Evolutionary conservation across 805 yeast species (phyloP).

Genomic region (Candida pseudoglaebosa): DNA sequence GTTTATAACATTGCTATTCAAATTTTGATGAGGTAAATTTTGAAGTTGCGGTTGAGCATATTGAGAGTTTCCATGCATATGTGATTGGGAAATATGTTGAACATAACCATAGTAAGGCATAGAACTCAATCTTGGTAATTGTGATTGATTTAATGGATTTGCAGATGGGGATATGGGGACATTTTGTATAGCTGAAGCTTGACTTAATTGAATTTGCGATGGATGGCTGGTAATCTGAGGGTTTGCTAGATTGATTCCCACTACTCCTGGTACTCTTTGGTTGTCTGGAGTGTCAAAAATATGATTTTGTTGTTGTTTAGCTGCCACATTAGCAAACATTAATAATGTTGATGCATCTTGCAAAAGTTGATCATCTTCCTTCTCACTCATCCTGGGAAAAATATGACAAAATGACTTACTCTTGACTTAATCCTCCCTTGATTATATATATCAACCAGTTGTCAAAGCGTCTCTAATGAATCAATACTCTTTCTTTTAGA

Average conservation of each 20-base stretch:
- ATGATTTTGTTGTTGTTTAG: slow-evolving; percentile 33
- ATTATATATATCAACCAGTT: too few species aligned
- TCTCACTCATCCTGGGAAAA: slow-evolving; percentile 4
- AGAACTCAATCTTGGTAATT: neutral
- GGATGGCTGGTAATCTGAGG: neutral
- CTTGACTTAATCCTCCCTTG: too few species aligned
- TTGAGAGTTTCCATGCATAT: neutral
- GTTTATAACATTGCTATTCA: neutral
- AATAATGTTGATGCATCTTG: slow-evolving; percentile 61
- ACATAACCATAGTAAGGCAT: neutral
- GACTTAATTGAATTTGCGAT: neutral
- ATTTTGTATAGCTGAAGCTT: too few species aligned
- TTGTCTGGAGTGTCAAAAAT: slow-evolving; percentile 6
- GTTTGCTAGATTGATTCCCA: neutral
- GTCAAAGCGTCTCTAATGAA: too few species aligned
- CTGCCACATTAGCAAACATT: slow-evolving; percentile 56
- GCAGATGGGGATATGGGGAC: neutral
- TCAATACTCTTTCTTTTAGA: too few species aligned
- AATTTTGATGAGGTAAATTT: neutral
- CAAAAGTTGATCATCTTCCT: slow-evolving; percentile 38
- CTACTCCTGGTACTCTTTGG: slow-evolving; percentile 8
- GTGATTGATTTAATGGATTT: neutral
- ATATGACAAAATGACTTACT: too few species aligned
- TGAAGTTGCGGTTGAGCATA: neutral
- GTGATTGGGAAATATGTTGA: neutral